phyloP scores from a whole-genome alignment of 305 asterid species.

The Vinca major region DNA sequence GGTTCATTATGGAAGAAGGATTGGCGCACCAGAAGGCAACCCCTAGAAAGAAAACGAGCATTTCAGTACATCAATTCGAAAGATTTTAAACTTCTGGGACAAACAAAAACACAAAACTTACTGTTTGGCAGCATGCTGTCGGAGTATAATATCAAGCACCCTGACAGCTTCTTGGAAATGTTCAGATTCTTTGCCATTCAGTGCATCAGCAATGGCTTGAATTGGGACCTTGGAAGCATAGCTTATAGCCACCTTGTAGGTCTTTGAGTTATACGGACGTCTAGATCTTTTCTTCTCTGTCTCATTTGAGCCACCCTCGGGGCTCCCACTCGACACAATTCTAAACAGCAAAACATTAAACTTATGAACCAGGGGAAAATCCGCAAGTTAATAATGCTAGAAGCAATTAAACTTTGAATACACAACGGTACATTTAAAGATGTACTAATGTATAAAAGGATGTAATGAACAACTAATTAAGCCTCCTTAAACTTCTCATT shows the following conservation, averaged over 20 bases:
- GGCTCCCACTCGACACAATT: conserved; percentile 28
- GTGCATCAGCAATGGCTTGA: conserved; percentile 44
- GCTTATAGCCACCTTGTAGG: conserved; percentile 48
- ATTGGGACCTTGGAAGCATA: conserved; percentile 58
- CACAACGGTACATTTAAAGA: too few relatives aligned
- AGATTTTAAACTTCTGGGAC: neutral
- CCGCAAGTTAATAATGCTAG: too few relatives aligned
- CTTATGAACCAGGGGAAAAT: neutral
- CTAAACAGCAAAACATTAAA: conserved; percentile 19
- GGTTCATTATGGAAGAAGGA: conserved; percentile 54
- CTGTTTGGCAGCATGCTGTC: conserved; percentile 67
- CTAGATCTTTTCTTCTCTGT: conserved; percentile 39
- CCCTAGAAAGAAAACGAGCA: conserved; percentile 30
- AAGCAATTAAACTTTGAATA: too few relatives aligned
- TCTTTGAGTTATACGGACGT: conserved; percentile 34
- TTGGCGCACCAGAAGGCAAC: conserved; percentile 69
- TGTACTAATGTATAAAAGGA: too few relatives aligned
- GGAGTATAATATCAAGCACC: conserved; percentile 47
- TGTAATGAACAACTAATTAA: too few relatives aligned
- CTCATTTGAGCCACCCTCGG: conserved; percentile 32
- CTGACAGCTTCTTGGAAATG: conserved; percentile 66
- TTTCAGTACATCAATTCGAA: neutral
- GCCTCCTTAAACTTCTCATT: too few relatives aligned
- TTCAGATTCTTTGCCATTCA: conserved; percentile 47
- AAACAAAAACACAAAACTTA: conserved; percentile 14